Percentiles rank a stretch among this genome's conserved stretches.
Evolutionary conservation across 495 filamentous ascomycete species (phyloP).

Genomic region (Penicillium crystallinum): DNA sequence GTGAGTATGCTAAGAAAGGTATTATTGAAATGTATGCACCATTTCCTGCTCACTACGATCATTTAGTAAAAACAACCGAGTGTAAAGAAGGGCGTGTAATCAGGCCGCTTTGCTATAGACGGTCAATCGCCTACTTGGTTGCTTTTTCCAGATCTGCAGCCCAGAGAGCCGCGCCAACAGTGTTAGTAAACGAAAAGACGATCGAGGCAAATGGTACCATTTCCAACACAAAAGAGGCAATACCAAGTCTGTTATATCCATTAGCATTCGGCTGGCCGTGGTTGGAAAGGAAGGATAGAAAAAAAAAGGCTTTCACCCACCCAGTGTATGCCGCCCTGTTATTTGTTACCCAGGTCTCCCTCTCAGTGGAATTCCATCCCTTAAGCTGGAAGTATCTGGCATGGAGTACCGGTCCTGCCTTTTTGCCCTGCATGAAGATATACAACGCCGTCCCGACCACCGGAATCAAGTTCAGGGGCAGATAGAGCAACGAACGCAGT

Average conservation of each 20-base stretch:
- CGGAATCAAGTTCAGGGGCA: slow-evolving; percentile 92
- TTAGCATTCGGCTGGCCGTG: slow-evolving; percentile 6
- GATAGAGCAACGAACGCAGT: slow-evolving; percentile 64
- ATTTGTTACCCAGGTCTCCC: slow-evolving; percentile 58
- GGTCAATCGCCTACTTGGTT: slow-evolving; percentile 6
- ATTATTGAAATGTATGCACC: no score
- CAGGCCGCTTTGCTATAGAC: neutral
- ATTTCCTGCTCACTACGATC: no score
- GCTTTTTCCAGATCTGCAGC: slow-evolving; percentile 80
- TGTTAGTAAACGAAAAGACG: slow-evolving; percentile 84
- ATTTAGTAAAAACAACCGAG: no score
- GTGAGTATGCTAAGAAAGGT: no score
- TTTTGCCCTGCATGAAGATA: slow-evolving; percentile 66
- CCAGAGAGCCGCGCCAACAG: slow-evolving; percentile 89
- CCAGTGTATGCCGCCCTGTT: slow-evolving; percentile 65
- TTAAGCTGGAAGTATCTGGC: slow-evolving; percentile 84
- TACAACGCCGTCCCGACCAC: slow-evolving; percentile 80
- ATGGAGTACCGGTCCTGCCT: slow-evolving; percentile 48
- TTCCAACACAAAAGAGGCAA: slow-evolving; percentile 70
- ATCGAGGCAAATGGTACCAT: slow-evolving; percentile 80
- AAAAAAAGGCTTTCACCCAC: slow-evolving; percentile 68
- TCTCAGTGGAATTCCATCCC: slow-evolving; percentile 59
- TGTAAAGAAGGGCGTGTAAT: no score
- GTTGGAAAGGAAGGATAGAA: neutral
- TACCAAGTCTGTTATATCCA: slow-evolving; percentile 62